A percentile compares a stretch with the other conserved stretches of the same genome.
phyloP scores from a whole-genome alignment of 441 rosid genomes.

The Geranium incanum region DNA sequence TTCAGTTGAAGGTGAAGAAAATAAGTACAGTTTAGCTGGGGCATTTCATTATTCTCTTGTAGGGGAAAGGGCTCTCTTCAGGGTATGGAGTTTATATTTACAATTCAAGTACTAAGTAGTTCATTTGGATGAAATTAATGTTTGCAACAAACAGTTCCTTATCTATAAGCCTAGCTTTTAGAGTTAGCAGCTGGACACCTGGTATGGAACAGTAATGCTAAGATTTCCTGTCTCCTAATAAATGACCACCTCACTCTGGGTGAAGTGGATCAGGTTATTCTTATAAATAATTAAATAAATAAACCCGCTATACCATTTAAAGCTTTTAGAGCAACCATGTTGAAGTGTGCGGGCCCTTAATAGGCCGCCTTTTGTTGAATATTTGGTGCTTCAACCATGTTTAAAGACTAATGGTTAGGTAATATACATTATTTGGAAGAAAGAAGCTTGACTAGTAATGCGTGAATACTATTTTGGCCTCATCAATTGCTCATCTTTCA shows the following conservation, averaged over 20 bases:
- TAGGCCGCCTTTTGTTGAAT: slow-evolving; percentile 6
- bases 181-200: background rate
- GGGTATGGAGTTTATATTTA: slow-evolving; percentile 36
- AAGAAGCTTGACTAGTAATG: background rate
- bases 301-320: background rate
- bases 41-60: slow-evolving; percentile 79
- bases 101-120: slow-evolving; percentile 5
- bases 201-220: background rate
- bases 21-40: slow-evolving; percentile 50
- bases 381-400: background rate
- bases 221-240: background rate
- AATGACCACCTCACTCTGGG: background rate
- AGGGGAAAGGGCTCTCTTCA: slow-evolving; percentile 81
- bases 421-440: background rate
- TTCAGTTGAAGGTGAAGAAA: slow-evolving; percentile 59
- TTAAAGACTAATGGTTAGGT: background rate
- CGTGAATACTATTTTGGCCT: background rate
- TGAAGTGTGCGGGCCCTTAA: background rate
- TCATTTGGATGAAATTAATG: slow-evolving; percentile 7
- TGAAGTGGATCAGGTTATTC: background rate
- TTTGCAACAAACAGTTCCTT: background rate
- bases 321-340: background rate
- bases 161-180: slow-evolving; percentile 6
- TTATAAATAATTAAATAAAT: background rate
- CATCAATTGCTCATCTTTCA: slow-evolving; percentile 2